Percentiles rank a stretch among this genome's conserved stretches.
These are phyloP conservation scores for Amanita pseudoporphyria DNA, from an alignment of 768 basidiomycete species.

Conservation along the genomic window DNA sequence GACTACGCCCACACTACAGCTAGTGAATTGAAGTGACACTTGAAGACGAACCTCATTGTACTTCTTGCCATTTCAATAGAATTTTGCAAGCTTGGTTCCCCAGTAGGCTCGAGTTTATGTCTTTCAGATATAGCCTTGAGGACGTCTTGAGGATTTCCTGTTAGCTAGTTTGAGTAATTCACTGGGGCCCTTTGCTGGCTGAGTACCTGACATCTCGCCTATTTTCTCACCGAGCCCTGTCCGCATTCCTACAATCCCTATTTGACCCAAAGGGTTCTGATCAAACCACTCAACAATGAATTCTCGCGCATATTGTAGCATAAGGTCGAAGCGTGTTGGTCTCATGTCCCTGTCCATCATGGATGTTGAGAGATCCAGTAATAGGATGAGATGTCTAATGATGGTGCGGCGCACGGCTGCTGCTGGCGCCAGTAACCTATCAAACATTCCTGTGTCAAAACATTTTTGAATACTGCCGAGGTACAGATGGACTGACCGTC, in stretches of 20 bases:
- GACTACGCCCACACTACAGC: constrained; percentile 37
- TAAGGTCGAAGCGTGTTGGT: constrained; percentile 87
- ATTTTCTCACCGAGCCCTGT: constrained; percentile 86
- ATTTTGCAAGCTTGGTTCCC: constrained; percentile 95
- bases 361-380: constrained; percentile 85
- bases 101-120: constrained; percentile 79
- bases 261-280: constrained; percentile 96
- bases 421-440: constrained; percentile 70
- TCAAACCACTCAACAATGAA: constrained; percentile 98
- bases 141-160: constrained; percentile 97
- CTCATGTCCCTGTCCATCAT: constrained; percentile 98
- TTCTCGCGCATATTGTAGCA: constrained; percentile 81
- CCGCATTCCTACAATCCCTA: constrained; percentile 90
- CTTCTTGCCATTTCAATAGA: constrained; percentile 94
- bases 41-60: constrained; percentile 67
- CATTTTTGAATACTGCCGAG: constrained; percentile 1
- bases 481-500: constrained; percentile 46
- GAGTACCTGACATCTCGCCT: constrained; percentile 84
- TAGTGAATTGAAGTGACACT: background rate
- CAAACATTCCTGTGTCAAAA: background rate
- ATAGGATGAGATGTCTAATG: constrained; percentile 87
- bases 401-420: constrained; percentile 89
- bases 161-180: background rate
- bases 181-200: background rate
- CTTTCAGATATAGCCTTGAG: constrained; percentile 77